Percentiles rank a stretch among this genome's conserved stretches.
phyloP scores from a whole-genome alignment of 1,284 basidiomycete species.

The Pisolithus thermaeus region DNA sequence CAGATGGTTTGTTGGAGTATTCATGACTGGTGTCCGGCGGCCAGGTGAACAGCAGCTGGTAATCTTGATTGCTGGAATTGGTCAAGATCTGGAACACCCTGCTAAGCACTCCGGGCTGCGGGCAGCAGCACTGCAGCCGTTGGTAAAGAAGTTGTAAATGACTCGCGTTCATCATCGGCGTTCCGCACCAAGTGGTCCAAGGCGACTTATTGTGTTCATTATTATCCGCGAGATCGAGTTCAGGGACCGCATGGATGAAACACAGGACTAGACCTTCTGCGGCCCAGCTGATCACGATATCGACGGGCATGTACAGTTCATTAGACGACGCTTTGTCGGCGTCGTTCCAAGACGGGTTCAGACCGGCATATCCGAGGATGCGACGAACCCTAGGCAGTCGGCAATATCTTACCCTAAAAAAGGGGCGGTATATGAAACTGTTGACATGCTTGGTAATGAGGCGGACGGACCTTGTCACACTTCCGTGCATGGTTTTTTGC shows the following conservation, averaged over 20 bases:
- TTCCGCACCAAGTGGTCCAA: conserved; percentile 97
- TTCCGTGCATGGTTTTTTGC: conserved; percentile 81
- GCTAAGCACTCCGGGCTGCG: conserved; percentile 42
- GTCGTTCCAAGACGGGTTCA: conserved; percentile 50
- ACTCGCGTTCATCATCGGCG: conserved; percentile 50
- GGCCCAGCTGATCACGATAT: conserved; percentile 94
- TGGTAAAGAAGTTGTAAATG: conserved; percentile 56
- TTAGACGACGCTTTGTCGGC: conserved; percentile 69
- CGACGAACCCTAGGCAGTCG: conserved; percentile 66
- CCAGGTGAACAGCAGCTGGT: conserved; percentile 77
- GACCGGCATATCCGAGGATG: conserved; percentile 56
- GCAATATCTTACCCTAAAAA: conserved; percentile 64
- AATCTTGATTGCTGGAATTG: conserved; percentile 42
- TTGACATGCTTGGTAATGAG: conserved; percentile 5
- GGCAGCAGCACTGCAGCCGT: conserved; percentile 49
- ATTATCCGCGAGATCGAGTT: conserved; percentile 76
- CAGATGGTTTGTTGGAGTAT: conserved; percentile 50
- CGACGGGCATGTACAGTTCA: conserved; percentile 80
- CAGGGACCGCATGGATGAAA: conserved; percentile 88
- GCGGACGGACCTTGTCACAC: conserved; percentile 70
- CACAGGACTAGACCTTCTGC: conserved; percentile 88
- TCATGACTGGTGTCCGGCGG: conserved; percentile 62
- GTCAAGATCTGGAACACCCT: conserved; percentile 81
- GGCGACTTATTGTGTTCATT: conserved; percentile 69
- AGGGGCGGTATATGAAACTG: conserved; percentile 12